Percentiles rank a stretch among this genome's conserved stretches.
These are phyloP conservation scores for Stachybotrys chlorohalonatus DNA, from an alignment of 2,329 filamentous ascomycete species.

Conservation along the genomic window DNA sequence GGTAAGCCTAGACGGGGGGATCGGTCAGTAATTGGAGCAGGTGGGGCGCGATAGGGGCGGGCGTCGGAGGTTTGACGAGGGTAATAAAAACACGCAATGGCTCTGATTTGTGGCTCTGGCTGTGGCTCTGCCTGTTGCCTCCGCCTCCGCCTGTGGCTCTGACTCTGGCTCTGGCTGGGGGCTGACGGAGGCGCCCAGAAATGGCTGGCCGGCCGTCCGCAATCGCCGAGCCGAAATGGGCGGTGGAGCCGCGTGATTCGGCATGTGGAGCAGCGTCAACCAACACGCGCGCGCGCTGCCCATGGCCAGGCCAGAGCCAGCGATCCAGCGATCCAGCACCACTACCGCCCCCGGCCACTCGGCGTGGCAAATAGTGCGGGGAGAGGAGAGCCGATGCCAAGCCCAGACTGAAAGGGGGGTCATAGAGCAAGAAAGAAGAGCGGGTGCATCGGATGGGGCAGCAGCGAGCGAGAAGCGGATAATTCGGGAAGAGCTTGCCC, in stretches of 20 bases:
- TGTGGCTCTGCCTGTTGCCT: too few species aligned
- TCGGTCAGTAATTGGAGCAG: constrained; percentile 9
- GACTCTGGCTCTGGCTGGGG: too few species aligned
- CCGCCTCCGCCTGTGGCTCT: too few species aligned
- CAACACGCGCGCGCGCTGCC: not conserved
- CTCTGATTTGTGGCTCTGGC: not conserved
- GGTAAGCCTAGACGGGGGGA: constrained; percentile 30
- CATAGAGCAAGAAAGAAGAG: not conserved
- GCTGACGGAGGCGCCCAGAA: not conserved
- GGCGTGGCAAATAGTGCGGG: constrained; percentile 7
- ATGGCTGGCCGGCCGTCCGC: not conserved
- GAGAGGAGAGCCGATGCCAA: constrained; percentile 1
- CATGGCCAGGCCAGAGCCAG: not conserved
- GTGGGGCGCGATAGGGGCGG: not conserved
- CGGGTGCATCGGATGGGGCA: too few species aligned
- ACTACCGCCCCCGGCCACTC: constrained; percentile 7
- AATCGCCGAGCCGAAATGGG: not conserved
- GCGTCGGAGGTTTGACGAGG: not conserved
- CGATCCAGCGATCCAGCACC: not conserved
- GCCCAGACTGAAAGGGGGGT: not conserved
- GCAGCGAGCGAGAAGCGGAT: too few species aligned
- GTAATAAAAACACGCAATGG: not conserved
- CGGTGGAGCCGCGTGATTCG: not conserved
- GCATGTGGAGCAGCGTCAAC: not conserved
- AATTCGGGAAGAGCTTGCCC: too few species aligned